Conservation (phyloP, 495 filamentous ascomycete genomes). For the Hypomontagnella submonticulosa region DNA sequence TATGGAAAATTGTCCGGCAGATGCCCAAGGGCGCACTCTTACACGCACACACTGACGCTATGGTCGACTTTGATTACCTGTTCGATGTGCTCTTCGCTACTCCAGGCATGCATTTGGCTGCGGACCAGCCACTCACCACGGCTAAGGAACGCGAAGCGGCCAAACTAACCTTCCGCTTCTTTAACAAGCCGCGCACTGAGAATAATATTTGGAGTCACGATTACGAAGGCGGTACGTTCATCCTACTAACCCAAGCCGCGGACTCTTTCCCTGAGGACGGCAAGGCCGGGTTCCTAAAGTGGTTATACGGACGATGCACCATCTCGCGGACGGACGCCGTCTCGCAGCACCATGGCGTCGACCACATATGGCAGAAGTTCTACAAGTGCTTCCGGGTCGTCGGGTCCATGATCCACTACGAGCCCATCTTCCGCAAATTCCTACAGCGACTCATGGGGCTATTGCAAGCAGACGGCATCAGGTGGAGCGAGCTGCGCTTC, state of each 20-base stretch:
- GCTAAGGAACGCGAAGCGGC: slow-evolving; percentile 59
- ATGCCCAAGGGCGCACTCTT: slow-evolving; percentile 94
- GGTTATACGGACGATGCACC: slow-evolving; percentile 79
- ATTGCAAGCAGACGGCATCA: slow-evolving; percentile 79
- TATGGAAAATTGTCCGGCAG: slow-evolving; percentile 84
- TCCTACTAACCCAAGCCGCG: slow-evolving; percentile 73
- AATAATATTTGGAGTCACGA: slow-evolving; percentile 68
- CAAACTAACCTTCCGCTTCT: slow-evolving; percentile 66
- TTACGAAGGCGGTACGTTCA: slow-evolving; percentile 66
- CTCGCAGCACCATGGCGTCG: slow-evolving; percentile 82
- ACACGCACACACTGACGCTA: slow-evolving; percentile 89
- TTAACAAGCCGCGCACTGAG: slow-evolving; percentile 41
- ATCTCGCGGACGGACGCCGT: slow-evolving; percentile 76
- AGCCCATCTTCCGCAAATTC: slow-evolving; percentile 87
- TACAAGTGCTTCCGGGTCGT: slow-evolving; percentile 74
- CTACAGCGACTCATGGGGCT: slow-evolving; percentile 73
- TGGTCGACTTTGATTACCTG: slow-evolving; percentile 86
- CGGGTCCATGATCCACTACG: slow-evolving; percentile 81
- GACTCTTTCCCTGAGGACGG: slow-evolving; percentile 77
- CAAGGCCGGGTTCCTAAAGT: slow-evolving; percentile 74
- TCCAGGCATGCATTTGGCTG: slow-evolving; percentile 76
- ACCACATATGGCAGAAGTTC: slow-evolving; percentile 85
- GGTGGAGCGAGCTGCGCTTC: slow-evolving; percentile 78
- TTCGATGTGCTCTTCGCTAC: slow-evolving; percentile 76
- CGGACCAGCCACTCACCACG: slow-evolving; percentile 62